Percentiles rank a stretch among this genome's conserved stretches.
Evolutionary conservation across 2,329 filamentous ascomycete genomes (phyloP).

Genomic region (Aureobasidium subglaciale): DNA sequence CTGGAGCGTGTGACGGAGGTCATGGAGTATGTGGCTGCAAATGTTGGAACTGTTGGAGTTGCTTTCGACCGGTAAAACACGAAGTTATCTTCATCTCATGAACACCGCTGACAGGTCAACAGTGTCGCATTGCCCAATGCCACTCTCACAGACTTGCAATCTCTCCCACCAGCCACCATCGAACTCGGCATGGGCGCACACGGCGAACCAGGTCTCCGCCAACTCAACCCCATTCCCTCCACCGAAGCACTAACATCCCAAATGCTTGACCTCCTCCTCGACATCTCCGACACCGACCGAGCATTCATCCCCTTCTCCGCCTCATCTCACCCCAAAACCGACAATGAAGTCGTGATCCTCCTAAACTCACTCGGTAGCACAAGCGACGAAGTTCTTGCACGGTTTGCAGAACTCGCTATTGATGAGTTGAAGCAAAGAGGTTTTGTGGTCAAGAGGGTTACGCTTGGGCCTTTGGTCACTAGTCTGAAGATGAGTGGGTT

Average conservation of each 20-base stretch:
- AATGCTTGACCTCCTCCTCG: slow-evolving; percentile 31
- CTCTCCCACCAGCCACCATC: slow-evolving; percentile 45
- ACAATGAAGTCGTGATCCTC: slow-evolving; percentile 30
- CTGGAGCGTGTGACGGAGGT: slow-evolving; percentile 29
- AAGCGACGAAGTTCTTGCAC: slow-evolving; percentile 30
- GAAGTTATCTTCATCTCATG: too few relatives aligned
- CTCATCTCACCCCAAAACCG: slow-evolving; percentile 20
- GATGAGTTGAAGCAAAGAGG: slow-evolving; percentile 25
- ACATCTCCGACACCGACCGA: slow-evolving; percentile 28
- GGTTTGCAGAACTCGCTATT: slow-evolving; percentile 29
- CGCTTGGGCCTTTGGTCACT: slow-evolving; percentile 30
- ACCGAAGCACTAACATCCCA: slow-evolving; percentile 27
- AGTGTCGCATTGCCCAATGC: slow-evolving; percentile 37
- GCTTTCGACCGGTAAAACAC: slow-evolving; percentile 28
- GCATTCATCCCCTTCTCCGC: slow-evolving; percentile 31
- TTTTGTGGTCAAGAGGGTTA: slow-evolving; percentile 28
- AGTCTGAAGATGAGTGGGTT: slow-evolving; percentile 34
- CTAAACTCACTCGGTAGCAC: slow-evolving; percentile 32
- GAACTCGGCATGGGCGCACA: slow-evolving; percentile 62
- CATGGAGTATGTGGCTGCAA: slow-evolving; percentile 31
- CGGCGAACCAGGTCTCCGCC: slow-evolving; percentile 56
- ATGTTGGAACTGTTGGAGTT: slow-evolving; percentile 31
- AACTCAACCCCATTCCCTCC: slow-evolving; percentile 42
- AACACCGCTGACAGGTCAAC: not conserved
- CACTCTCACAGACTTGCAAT: slow-evolving; percentile 55